Percentiles rank a stretch among this genome's conserved stretches.
phyloP scores from a whole-genome alignment of 148 eudicot species.

The Mesembryanthemum crystallinum region DNA sequence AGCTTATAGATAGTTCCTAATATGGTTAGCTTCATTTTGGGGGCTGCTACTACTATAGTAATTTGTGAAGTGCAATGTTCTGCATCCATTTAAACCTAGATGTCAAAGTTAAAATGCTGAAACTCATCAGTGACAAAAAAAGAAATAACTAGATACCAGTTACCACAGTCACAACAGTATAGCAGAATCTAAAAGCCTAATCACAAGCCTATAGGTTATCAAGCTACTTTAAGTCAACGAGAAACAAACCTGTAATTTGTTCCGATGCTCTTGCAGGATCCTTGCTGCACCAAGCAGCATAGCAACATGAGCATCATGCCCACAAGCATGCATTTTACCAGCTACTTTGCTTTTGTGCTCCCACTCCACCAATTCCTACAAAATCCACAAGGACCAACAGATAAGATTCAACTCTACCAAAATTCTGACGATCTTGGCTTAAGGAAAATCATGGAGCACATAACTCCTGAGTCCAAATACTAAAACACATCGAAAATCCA shows the following conservation, averaged over 20 bases:
- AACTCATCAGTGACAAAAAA: not conserved
- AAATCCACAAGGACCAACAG: constrained; percentile 5
- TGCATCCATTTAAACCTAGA: not conserved
- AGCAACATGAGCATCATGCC: constrained; percentile 91
- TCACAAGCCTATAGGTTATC: not conserved
- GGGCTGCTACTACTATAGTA: not conserved
- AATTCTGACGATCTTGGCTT: not conserved
- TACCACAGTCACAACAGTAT: not conserved
- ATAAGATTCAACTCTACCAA: not conserved
- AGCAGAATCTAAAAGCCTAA: not conserved
- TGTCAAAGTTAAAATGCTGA: not conserved
- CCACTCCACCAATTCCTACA: constrained; percentile 90
- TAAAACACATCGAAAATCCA: not conserved
- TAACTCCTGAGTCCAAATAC: not conserved
- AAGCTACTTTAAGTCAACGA: constrained; percentile 7
- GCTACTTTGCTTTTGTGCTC: constrained; percentile 82
- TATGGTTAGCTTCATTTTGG: not conserved
- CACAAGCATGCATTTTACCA: constrained; percentile 95
- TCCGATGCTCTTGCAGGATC: constrained; percentile 75
- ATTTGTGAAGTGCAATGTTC: not conserved
- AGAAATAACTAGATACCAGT: not conserved
- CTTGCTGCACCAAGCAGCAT: constrained; percentile 96
- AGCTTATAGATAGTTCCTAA: not conserved
- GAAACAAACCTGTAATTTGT: constrained; percentile 55
- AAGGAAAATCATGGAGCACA: not conserved